Evolutionary conservation across 768 basidiomycete genomes (phyloP).

Genomic region (Leccinellum rugosiceps): DNA sequence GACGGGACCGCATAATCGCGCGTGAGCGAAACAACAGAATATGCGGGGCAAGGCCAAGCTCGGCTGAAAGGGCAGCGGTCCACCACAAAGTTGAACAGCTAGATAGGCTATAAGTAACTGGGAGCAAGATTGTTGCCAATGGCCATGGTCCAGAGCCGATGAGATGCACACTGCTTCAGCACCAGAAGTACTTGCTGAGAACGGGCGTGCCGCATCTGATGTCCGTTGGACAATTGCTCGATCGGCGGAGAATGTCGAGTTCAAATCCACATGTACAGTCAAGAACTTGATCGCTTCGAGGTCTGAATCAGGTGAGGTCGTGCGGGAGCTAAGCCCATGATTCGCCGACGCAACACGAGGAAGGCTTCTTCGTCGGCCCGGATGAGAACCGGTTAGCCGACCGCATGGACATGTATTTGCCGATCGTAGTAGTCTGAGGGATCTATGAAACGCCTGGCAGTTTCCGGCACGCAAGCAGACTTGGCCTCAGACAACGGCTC

Average conservation of each 20-base stretch:
- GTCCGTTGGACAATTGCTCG: not conserved
- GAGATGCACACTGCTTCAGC: not conserved
- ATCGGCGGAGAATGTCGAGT: constrained; percentile 14
- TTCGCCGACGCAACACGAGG: not conserved
- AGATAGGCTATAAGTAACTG: too few relatives aligned
- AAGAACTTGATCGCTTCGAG: constrained; percentile 7
- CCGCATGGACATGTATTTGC: not conserved
- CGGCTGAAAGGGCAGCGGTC: not conserved
- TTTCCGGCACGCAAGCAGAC: not conserved
- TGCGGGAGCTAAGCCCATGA: not conserved
- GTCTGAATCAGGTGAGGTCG: not conserved
- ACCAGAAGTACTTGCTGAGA: not conserved
- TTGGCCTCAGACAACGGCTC: too few relatives aligned
- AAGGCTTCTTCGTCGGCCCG: not conserved
- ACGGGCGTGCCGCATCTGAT: not conserved
- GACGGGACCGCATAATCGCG: constrained; percentile 12
- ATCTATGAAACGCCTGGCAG: not conserved
- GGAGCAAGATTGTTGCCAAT: not conserved
- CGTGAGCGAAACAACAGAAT: not conserved
- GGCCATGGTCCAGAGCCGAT: not conserved
- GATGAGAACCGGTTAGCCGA: too few relatives aligned
- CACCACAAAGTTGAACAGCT: not conserved
- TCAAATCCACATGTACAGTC: not conserved
- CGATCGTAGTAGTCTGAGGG: not conserved
- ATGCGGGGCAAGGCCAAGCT: not conserved